Evolutionary conservation across 1,284 basidiomycete genomes (phyloP).

Genomic region (Vanrija sp.): DNA sequence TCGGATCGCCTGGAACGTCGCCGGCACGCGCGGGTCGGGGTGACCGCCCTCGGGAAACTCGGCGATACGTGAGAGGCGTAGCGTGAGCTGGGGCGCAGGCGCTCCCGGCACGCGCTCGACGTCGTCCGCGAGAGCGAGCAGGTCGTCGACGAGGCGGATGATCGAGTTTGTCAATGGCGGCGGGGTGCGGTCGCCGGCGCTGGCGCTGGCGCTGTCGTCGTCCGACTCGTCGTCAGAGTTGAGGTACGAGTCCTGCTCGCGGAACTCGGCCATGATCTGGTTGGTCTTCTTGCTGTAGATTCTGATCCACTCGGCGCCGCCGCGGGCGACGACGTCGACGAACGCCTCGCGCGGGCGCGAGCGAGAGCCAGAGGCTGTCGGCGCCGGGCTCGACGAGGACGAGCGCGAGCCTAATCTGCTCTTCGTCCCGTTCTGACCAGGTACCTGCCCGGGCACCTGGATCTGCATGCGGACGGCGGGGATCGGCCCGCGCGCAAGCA

Average conservation of each 20-base stretch:
- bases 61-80: slow-evolving; percentile 64
- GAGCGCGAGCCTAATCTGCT: slow-evolving; percentile 45
- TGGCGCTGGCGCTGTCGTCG: slow-evolving; percentile 44
- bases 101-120: slow-evolving; percentile 24
- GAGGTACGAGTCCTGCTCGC: slow-evolving; percentile 73
- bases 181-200: background rate
- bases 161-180: slow-evolving; percentile 15
- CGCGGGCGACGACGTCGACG: slow-evolving; percentile 71
- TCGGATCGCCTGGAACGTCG: slow-evolving; percentile 54
- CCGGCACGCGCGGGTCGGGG: slow-evolving; percentile 57
- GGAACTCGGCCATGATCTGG: slow-evolving; percentile 69
- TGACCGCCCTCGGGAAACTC: slow-evolving; percentile 47
- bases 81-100: slow-evolving; percentile 50
- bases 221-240: slow-evolving; percentile 45
- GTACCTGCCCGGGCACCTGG: slow-evolving; percentile 20
- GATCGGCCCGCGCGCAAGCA: slow-evolving; percentile 59
- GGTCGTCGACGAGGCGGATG: slow-evolving; percentile 33
- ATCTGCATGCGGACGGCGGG: slow-evolving; percentile 51
- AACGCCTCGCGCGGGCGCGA: slow-evolving; percentile 35
- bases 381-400: background rate
- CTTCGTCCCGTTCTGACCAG: slow-evolving; percentile 31
- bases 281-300: slow-evolving; percentile 70
- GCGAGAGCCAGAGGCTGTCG: slow-evolving; percentile 8
- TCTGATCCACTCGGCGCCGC: slow-evolving; percentile 69
- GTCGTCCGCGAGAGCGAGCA: slow-evolving; percentile 48